Base-by-base conservation (phyloP, 805 yeast species). In the Saturnispora besseyi region DNA sequence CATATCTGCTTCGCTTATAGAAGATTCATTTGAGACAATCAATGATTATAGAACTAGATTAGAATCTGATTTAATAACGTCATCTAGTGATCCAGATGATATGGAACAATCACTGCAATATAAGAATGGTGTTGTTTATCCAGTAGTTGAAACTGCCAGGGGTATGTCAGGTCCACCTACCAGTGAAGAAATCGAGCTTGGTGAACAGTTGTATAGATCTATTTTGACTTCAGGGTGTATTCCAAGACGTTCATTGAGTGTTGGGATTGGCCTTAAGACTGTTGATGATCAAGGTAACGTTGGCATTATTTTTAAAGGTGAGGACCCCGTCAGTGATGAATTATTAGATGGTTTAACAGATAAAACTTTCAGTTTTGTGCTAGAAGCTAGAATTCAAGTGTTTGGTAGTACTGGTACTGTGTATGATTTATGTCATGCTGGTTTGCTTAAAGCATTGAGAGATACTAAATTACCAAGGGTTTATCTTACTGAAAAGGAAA, bases 81-180 rank as follows among this genome's bases (percentile, higher is more conserved):
- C 48, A 13, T 59, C 63, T 2, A 50, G 40, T 18, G 54, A 47
- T 11, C 40, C 40, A 10, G 50, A 44, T 8, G 36, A 49, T 24
- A 22, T 50, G 5, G 55, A 53, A 13, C 41, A 48, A 63, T 18
- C 22, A 7, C 33, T 50, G 34, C 36, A 50, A 7, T 44, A 46
- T 44, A 53, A 59, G 1, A 70, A 66, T 30, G 70, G 75, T 0
- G 63, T 77, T 1, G 71, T 87, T 0, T 85, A 77, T 61, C 91
- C 95, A 0, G 79, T 82, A 13, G 87, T 88, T 7, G 89, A 84
- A 54, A 78, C 87, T 9, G 77, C 81, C 51, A 70, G 89, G 48
- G 96, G 96, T 30, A 72, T 87, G 48, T 62, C 69, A 8, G 93
- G 95, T 12, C 86, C 88, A 0, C 95, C 96, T 29, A 79, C 90